phyloP scores from a whole-genome alignment of 148 eudicot genomes.

The Arbutus unedo region DNA sequence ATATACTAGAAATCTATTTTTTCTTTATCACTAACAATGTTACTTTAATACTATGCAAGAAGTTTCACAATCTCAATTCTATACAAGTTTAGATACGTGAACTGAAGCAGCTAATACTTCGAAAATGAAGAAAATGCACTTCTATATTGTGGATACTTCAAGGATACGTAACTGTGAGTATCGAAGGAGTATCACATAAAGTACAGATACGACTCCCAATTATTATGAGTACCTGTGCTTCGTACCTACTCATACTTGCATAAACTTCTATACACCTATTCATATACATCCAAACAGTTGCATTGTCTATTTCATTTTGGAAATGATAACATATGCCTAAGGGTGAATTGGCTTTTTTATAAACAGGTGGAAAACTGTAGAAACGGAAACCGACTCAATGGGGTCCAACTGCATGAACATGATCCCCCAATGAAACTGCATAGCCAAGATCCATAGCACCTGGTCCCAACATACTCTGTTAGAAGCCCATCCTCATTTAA shows the following conservation, averaged over 20 bases:
- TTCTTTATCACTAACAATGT: no score
- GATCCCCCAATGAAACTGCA: not conserved
- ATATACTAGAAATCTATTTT: no score
- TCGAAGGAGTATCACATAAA: no score
- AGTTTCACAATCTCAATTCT: no score
- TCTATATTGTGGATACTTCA: no score
- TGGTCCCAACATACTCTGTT: not conserved
- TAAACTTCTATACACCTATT: not conserved
- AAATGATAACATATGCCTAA: not conserved
- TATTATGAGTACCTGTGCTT: no score
- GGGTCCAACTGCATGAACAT: not conserved
- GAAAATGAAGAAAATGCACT: no score
- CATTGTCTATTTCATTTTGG: not conserved
- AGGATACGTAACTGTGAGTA: no score
- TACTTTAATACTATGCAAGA: no score
- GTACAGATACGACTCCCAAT: no score
- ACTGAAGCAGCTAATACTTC: no score
- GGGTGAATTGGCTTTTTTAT: not conserved
- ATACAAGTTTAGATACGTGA: no score
- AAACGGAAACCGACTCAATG: not conserved
- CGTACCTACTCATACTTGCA: not conserved
- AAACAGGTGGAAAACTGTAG: not conserved
- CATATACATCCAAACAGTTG: not conserved
- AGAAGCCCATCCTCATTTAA: not conserved
- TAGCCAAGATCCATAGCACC: not conserved